These are phyloP conservation scores for Bonia amplexicaulis DNA, from an alignment of 176 grass and related monocot species.

Conservation along the genomic window DNA sequence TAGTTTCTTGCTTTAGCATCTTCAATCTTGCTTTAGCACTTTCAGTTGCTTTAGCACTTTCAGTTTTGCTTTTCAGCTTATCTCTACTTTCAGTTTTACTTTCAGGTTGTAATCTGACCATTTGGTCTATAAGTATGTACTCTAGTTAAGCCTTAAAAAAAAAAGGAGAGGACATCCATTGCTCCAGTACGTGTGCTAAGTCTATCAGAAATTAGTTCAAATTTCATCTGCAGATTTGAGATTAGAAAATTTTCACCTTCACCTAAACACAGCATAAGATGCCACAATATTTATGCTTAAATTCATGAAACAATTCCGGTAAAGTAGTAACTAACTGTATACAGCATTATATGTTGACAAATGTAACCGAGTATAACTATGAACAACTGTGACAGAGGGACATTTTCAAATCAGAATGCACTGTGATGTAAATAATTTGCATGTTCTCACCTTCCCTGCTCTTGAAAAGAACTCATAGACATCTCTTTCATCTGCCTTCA, in stretches of 20 bases:
- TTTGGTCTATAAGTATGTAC: neutral
- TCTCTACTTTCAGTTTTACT: no score
- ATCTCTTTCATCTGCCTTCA: constrained; percentile 96
- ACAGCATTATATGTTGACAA: neutral
- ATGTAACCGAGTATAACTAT: neutral
- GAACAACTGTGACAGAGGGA: neutral
- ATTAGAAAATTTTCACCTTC: neutral
- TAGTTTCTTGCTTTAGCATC: no score
- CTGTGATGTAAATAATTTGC: neutral
- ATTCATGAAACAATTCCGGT: neutral
- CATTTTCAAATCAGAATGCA: neutral
- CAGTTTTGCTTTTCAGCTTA: no score
- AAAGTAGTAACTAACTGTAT: neutral
- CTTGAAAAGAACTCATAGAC: constrained; percentile 98
- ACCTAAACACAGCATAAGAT: constrained; percentile 4
- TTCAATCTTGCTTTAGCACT: no score
- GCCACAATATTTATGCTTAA: neutral
- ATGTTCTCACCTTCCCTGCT: constrained; percentile 81
- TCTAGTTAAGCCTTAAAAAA: no score
- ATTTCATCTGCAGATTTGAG: neutral
- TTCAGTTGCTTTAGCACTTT: no score
- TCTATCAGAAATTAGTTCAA: no score
- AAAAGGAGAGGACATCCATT: no score
- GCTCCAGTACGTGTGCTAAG: no score
- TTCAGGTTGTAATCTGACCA: no score